Percentiles rank a stretch among this genome's conserved stretches.
Conservation (phyloP, 306 rosid species). For the Medicago ruthenica region DNA sequence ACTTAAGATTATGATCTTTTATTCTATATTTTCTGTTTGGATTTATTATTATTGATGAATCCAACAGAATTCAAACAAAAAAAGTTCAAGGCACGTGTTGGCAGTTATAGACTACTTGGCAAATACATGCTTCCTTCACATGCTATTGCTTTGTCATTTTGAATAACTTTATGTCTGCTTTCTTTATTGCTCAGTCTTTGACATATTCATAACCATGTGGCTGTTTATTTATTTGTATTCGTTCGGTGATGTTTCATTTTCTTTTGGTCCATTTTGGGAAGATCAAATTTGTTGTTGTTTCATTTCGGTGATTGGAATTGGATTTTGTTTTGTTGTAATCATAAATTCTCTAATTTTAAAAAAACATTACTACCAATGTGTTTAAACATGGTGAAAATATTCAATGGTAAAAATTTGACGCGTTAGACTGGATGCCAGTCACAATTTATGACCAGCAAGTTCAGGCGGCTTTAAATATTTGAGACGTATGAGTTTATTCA, state of each 20-base stretch:
- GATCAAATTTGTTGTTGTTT: background rate
- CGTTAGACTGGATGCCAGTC: too few species aligned
- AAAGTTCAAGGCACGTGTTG: slow-evolving; percentile 42
- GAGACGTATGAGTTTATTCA: too few species aligned
- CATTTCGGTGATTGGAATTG: too few species aligned
- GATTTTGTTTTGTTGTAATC: too few species aligned
- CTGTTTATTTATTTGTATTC: slow-evolving; percentile 32
- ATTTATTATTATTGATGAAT: slow-evolving; percentile 5
- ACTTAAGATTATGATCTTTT: slow-evolving; percentile 17
- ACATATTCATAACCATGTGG: slow-evolving; percentile 53
- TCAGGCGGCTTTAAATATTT: too few species aligned
- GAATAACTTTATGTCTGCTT: slow-evolving; percentile 36
- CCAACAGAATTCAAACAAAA: slow-evolving; percentile 24
- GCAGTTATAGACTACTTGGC: slow-evolving; percentile 1
- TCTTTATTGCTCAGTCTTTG: background rate
- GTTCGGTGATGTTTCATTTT: slow-evolving; percentile 39
- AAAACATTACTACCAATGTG: too few species aligned
- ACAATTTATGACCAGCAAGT: too few species aligned
- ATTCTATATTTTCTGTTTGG: background rate
- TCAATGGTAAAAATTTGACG: too few species aligned
- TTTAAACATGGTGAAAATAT: too few species aligned
- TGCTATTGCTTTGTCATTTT: slow-evolving; percentile 49
- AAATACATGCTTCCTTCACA: slow-evolving; percentile 47
- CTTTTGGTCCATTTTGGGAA: background rate
- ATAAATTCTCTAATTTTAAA: too few species aligned